Base-by-base conservation (phyloP, 352 stramenopile species). In the Phytopythium oedochilum region DNA sequence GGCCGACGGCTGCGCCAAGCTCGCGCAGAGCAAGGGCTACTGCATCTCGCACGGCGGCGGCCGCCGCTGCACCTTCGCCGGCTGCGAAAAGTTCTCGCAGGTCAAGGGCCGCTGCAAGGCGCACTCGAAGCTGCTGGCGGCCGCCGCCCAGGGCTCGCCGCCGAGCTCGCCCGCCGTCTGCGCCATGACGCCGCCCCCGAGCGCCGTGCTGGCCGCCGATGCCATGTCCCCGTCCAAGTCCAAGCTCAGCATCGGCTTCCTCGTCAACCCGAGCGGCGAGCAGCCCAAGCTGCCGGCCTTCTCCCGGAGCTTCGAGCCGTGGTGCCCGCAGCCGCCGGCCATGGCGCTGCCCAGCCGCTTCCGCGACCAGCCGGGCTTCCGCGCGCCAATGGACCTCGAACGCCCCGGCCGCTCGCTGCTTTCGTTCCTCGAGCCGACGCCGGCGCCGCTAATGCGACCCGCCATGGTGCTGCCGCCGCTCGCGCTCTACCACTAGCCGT, bases 1-100 rank as follows among this genome's bases (percentile, higher is more conserved):
- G 60, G 69, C 83, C 59, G 69, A 87, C 39, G 64, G 62, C 53
- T 93, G 83, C 68, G 66, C 70, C 53, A 93, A 90, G 61, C 60
- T 87, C 55, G 83, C 83, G 4, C 82, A 93, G 66, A 88, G 69
- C 53, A 88, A 88, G 50, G 83, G 83, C 10, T 88, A 85, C 59
- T 93, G 83, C 71, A 90, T 93, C 52, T 86, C 83, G 20, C 83
- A 93, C 60, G 83, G 83, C 34, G 83, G 83, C 25, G 83, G 83
- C 6, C 83, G 81, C 0, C 81, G 83, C 1, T 94, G 83, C 63
- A 83, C 67, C 22, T 76, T 90, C 26, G 59, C 70, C 2, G 75
- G 83, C 63, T 96, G 86, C 59, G 72, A 90, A 53, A 94, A 94
- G 70, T 94, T 94, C 55, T 90, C 83, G n/a, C 83, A 94, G 58